Evolutionary conservation across 352 stramenopile genomes (phyloP).

Genomic region (Nothophytophthora sp.): DNA sequence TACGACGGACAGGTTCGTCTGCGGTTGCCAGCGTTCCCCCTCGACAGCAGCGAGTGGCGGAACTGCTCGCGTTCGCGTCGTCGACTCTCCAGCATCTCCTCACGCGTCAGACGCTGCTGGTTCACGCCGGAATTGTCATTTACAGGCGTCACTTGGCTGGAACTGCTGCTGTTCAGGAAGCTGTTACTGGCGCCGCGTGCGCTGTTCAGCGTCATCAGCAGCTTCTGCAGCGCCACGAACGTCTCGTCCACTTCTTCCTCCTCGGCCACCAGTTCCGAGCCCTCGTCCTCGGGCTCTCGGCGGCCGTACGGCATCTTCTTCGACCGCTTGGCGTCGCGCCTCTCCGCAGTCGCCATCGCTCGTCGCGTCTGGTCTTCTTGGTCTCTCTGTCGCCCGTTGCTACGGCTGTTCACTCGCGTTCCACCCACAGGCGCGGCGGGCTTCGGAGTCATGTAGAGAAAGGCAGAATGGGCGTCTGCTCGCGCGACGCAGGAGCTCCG

Average conservation of each 20-base stretch:
- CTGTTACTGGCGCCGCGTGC: constrained; percentile 24
- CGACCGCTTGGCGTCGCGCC: constrained; percentile 22
- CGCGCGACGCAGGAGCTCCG: too few relatives aligned
- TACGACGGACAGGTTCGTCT: constrained; percentile 45
- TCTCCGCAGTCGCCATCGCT: constrained; percentile 22
- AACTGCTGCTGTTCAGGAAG: constrained; percentile 5
- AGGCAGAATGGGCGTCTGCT: constrained; percentile 4
- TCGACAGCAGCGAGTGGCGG: constrained; percentile 60
- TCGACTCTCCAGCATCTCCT: constrained; percentile 73
- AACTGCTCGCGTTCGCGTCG: constrained; percentile 72
- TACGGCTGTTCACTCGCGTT: not conserved
- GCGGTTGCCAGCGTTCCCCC: constrained; percentile 13
- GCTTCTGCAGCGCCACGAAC: constrained; percentile 75
- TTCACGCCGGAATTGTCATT: constrained; percentile 10
- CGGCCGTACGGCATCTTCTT: constrained; percentile 59
- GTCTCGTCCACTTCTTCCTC: constrained; percentile 82
- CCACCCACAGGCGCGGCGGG: too few relatives aligned
- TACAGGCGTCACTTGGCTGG: constrained; percentile 8
- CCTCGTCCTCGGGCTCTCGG: constrained; percentile 37
- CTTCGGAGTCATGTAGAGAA: constrained; percentile 20
- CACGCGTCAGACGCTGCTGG: constrained; percentile 46
- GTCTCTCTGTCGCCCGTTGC: not conserved
- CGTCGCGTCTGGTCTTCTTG: not conserved
- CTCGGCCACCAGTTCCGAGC: constrained; percentile 51
- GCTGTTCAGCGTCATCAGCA: constrained; percentile 67